These are phyloP conservation scores for Neopestalotiopsis sp. DNA, from an alignment of 2,329 filamentous ascomycete species.

Conservation along the genomic window DNA sequence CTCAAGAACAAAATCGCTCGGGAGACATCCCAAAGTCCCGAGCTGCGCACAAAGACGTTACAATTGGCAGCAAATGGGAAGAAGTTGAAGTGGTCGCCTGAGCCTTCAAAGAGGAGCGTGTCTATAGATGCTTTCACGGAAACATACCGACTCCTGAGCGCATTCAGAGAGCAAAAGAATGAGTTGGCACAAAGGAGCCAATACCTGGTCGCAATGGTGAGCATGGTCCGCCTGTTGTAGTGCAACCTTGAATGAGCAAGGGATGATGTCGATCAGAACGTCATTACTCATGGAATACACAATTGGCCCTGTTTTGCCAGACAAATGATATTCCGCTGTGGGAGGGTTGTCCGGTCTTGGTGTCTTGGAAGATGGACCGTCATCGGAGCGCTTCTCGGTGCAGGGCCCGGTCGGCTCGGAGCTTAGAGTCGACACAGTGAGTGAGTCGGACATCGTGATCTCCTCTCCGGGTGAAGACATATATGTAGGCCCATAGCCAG, in stretches of 20 bases:
- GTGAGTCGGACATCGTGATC: neutral
- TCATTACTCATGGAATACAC: neutral
- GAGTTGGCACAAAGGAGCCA: no score
- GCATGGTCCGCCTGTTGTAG: no score
- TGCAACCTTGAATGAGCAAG: neutral
- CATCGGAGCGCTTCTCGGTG: neutral
- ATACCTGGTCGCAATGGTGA: no score
- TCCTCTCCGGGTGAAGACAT: neutral
- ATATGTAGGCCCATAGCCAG: neutral
- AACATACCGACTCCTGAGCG: no score
- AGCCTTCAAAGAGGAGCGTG: no score
- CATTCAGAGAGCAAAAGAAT: no score
- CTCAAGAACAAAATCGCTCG: neutral
- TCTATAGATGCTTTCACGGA: no score
- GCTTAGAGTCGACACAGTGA: neutral
- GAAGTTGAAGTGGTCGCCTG: no score
- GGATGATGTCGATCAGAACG: neutral
- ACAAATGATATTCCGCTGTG: neutral
- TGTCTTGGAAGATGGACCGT: neutral
- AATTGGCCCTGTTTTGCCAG: neutral
- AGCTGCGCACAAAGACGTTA: neutral
- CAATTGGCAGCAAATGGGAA: no score
- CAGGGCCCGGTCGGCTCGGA: neutral
- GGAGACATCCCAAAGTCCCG: neutral
- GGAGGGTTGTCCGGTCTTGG: neutral